Conservation (phyloP, 805 yeast species). For the Huiozyma naganishii region DNA sequence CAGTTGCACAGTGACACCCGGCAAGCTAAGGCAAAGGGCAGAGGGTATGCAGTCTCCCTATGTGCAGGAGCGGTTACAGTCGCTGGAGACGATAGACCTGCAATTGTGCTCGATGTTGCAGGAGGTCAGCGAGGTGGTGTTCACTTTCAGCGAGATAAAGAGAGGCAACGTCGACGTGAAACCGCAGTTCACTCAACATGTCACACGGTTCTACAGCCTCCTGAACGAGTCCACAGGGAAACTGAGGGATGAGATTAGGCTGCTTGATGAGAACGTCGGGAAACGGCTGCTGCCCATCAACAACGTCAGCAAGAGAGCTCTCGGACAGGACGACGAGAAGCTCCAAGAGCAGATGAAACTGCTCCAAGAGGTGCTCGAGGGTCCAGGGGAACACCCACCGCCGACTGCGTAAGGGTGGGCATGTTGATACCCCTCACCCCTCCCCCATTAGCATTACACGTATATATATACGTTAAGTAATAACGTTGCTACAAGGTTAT, state of each 20-base stretch:
- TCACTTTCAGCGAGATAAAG: constrained; percentile 23
- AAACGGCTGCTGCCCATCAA: constrained; percentile 23
- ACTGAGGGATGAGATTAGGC: constrained; percentile 19
- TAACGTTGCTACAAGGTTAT: too few relatives aligned
- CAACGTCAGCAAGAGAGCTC: constrained; percentile 23
- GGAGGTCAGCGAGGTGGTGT: constrained; percentile 24
- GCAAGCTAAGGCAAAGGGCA: neutral
- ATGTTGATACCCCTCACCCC: neutral
- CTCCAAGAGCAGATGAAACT: constrained; percentile 18
- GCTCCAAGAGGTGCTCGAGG: constrained; percentile 5
- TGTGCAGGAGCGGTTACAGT: constrained; percentile 21
- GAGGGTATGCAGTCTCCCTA: constrained; percentile 21
- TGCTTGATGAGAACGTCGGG: constrained; percentile 24
- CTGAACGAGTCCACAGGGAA: constrained; percentile 16
- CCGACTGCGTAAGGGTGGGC: neutral
- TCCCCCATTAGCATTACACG: too few relatives aligned
- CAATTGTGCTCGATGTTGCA: constrained; percentile 19
- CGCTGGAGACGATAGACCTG: constrained; percentile 20
- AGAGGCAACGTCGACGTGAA: constrained; percentile 20
- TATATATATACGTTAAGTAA: too few relatives aligned
- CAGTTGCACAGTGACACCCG: neutral
- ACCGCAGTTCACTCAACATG: constrained; percentile 23
- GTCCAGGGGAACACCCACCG: neutral
- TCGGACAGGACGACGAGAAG: constrained; percentile 27
- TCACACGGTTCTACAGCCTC: constrained; percentile 16